phyloP scores from a whole-genome alignment of 805 yeast genomes.

The Metschnikowia dekortorum region DNA sequence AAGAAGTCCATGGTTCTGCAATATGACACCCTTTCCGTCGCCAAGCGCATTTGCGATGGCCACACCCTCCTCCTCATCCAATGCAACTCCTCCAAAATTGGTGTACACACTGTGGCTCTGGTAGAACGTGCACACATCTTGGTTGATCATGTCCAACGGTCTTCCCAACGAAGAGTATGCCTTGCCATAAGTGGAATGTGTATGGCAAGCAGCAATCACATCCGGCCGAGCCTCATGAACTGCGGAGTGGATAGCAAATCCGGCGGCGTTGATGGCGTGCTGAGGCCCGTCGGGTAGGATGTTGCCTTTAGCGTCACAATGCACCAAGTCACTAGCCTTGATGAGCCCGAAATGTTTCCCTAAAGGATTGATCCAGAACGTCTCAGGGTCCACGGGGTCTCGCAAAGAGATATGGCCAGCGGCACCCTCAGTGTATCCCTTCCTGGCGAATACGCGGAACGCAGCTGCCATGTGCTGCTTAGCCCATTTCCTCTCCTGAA shows the following conservation, averaged over 20 bases:
- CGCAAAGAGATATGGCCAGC: slow-evolving; percentile 86
- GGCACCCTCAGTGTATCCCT: slow-evolving; percentile 68
- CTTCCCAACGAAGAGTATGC: slow-evolving; percentile 62
- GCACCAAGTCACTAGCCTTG: slow-evolving; percentile 38
- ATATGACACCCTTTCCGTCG: slow-evolving; percentile 51
- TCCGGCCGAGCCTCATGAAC: slow-evolving; percentile 67
- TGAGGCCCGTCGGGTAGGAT: slow-evolving; percentile 55
- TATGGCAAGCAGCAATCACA: slow-evolving; percentile 67
- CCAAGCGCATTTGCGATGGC: slow-evolving; percentile 61
- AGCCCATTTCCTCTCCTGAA: slow-evolving; percentile 50
- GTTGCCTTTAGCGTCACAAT: slow-evolving; percentile 56
- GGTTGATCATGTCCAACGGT: slow-evolving; percentile 74
- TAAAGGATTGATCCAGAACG: slow-evolving; percentile 88
- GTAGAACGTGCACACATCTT: slow-evolving; percentile 69
- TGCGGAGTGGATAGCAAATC: slow-evolving; percentile 66
- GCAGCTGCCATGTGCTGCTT: slow-evolving; percentile 81
- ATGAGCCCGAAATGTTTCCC: slow-evolving; percentile 62
- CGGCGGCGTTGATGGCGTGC: slow-evolving; percentile 60
- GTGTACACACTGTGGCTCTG: slow-evolving; percentile 60
- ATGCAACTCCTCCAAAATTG: slow-evolving; percentile 76
- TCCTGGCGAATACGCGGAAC: slow-evolving; percentile 76
- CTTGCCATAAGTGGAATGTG: slow-evolving; percentile 62
- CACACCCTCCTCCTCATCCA: slow-evolving; percentile 59
- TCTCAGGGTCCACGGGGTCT: slow-evolving; percentile 74
- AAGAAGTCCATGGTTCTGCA: slow-evolving; percentile 70